Conservation (phyloP, 768 basidiomycete species). For the Clathrus columnatus region DNA sequence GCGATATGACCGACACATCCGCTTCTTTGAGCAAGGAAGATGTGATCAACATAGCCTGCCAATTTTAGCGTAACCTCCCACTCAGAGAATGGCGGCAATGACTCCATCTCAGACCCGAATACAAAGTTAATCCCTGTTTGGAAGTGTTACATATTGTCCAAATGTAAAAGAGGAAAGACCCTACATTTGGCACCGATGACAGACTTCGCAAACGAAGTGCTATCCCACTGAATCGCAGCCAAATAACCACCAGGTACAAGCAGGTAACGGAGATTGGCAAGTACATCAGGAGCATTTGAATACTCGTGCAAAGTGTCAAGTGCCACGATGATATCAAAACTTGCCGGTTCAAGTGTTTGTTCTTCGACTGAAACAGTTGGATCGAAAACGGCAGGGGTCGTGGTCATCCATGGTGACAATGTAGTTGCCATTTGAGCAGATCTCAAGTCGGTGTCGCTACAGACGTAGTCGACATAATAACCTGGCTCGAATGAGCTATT, state of each 20-base stretch:
- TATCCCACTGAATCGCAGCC: conserved; percentile 12
- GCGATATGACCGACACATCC: too few relatives aligned
- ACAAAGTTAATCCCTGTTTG: conserved; percentile 11
- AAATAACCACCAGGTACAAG: conserved; percentile 13
- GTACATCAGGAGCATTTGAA: conserved; percentile 4
- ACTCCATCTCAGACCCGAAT: too few relatives aligned
- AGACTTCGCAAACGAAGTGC: not conserved
- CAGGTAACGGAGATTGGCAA: conserved; percentile 5
- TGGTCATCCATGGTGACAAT: conserved; percentile 12
- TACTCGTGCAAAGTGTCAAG: conserved; percentile 13
- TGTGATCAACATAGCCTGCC: too few relatives aligned
- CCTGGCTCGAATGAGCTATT: conserved; percentile 4
- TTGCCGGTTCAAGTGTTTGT: conserved; percentile 10
- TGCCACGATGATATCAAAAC: conserved; percentile 13
- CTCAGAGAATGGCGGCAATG: too few relatives aligned
- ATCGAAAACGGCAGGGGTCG: conserved; percentile 11
- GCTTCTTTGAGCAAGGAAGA: too few relatives aligned
- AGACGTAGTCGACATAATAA: conserved; percentile 15
- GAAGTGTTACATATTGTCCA: too few relatives aligned
- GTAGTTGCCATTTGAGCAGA: conserved; percentile 11
- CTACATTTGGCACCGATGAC: conserved; percentile 7
- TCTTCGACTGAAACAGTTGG: conserved; percentile 9
- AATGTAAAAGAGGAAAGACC: not conserved
- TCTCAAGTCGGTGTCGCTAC: conserved; percentile 8
- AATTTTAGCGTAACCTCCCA: too few relatives aligned